Conservation (phyloP, 2,329 filamentous ascomycete species). For the Ilyonectria robusta region DNA sequence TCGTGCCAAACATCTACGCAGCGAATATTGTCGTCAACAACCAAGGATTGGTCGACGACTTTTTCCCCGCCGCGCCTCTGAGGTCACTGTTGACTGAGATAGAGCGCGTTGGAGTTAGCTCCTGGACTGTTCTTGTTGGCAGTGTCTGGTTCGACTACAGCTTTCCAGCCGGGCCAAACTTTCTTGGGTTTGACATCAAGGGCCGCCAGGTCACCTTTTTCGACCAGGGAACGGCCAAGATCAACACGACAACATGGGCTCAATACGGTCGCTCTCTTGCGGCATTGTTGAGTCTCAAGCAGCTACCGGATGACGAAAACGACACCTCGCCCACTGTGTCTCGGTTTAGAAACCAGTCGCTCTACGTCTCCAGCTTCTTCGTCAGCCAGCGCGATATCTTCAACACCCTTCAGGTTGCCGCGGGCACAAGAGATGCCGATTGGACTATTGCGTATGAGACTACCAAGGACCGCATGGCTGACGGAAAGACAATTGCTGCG, state of each 20-base stretch:
- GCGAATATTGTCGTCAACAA: slow-evolving; percentile 44
- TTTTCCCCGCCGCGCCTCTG: neutral
- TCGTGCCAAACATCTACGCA: slow-evolving; percentile 62
- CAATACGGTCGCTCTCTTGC: slow-evolving; percentile 24
- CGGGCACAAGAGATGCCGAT: slow-evolving; percentile 69
- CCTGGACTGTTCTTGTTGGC: slow-evolving; percentile 26
- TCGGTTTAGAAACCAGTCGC: slow-evolving; percentile 59
- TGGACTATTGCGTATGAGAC: slow-evolving; percentile 70
- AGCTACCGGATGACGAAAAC: neutral
- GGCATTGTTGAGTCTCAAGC: slow-evolving; percentile 16
- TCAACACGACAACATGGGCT: slow-evolving; percentile 19
- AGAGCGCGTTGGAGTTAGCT: slow-evolving; percentile 21
- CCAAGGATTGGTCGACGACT: neutral
- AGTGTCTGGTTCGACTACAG: slow-evolving; percentile 33
- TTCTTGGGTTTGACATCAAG: slow-evolving; percentile 63
- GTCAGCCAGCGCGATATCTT: slow-evolving; percentile 77
- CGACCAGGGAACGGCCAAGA: slow-evolving; percentile 7
- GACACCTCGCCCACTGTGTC: slow-evolving; percentile 49
- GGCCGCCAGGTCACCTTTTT: slow-evolving; percentile 50
- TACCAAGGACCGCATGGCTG: slow-evolving; percentile 50
- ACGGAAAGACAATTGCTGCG: slow-evolving; percentile 1
- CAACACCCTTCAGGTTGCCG: slow-evolving; percentile 70
- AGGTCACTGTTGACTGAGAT: slow-evolving; percentile 12
- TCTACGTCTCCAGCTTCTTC: slow-evolving; percentile 70
- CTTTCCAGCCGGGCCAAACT: slow-evolving; percentile 1